These are phyloP conservation scores for Saturnispora mendoncae DNA, from an alignment of 805 yeast genomes.

Conservation along the genomic window DNA sequence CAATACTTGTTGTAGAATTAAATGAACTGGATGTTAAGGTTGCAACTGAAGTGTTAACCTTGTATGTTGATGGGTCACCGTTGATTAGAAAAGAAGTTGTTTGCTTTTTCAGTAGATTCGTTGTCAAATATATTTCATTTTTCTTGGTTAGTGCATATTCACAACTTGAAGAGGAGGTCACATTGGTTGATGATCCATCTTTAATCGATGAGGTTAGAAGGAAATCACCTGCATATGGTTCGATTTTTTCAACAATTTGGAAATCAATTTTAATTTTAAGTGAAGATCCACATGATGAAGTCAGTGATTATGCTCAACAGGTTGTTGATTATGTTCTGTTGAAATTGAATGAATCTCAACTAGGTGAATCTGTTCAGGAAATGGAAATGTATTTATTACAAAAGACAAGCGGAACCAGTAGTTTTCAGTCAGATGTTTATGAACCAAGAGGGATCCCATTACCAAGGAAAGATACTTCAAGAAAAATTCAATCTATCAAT, in stretches of 20 bases:
- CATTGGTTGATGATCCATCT: slow-evolving; percentile 52
- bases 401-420: slow-evolving; percentile 25
- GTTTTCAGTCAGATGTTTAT: background rate
- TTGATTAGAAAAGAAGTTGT: slow-evolving; percentile 80
- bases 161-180: slow-evolving; percentile 72
- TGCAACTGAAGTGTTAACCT: slow-evolving; percentile 55
- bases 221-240: slow-evolving; percentile 74
- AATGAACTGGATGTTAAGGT: slow-evolving; percentile 62
- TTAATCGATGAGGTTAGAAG: slow-evolving; percentile 56
- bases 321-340: slow-evolving; percentile 66
- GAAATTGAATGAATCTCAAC: slow-evolving; percentile 53
- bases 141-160: slow-evolving; percentile 83
- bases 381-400: slow-evolving; percentile 58
- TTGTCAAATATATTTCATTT: slow-evolving; percentile 58
- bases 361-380: slow-evolving; percentile 55
- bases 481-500: slow-evolving; percentile 23
- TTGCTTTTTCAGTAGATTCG: slow-evolving; percentile 66
- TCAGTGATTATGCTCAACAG: slow-evolving; percentile 59
- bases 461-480: slow-evolving; percentile 3
- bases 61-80: slow-evolving; percentile 82
- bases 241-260: slow-evolving; percentile 82
- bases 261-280: slow-evolving; percentile 69
- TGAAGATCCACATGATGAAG: slow-evolving; percentile 83
- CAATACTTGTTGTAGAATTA: slow-evolving; percentile 32
- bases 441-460: slow-evolving; percentile 3